phyloP scores from a whole-genome alignment of 2,329 filamentous ascomycete species.

The Raffaelea albimanens region DNA sequence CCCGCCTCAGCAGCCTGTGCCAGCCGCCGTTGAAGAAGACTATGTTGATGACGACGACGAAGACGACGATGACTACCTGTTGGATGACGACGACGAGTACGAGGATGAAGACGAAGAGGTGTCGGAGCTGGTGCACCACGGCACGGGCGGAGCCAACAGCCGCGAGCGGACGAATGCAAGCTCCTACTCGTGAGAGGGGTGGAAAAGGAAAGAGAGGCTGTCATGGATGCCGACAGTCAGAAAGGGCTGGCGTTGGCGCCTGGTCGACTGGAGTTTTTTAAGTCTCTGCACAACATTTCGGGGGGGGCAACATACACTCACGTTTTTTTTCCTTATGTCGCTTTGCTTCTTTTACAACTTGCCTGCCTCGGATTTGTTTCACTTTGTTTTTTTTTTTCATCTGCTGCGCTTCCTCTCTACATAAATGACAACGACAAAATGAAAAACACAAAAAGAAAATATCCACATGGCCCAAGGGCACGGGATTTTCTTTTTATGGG shows the following conservation, averaged over 20 bases:
- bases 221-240: too few relatives aligned
- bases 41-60: constrained; percentile 15
- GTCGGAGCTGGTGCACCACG: constrained; percentile 13
- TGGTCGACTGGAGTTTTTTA: too few relatives aligned
- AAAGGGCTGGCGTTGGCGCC: too few relatives aligned
- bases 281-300: too few relatives aligned
- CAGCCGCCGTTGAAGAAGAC: constrained; percentile 7
- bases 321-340: neutral
- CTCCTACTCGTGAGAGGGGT: neutral
- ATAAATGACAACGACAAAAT: too few relatives aligned
- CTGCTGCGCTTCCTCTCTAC: too few relatives aligned
- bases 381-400: neutral
- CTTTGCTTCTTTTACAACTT: too few relatives aligned
- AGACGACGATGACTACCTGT: constrained; percentile 4
- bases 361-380: too few relatives aligned
- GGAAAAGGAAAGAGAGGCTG: too few relatives aligned
- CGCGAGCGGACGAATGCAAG: neutral
- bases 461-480: too few relatives aligned
- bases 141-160: constrained; percentile 10
- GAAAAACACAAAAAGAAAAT: too few relatives aligned
- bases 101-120: constrained; percentile 13
- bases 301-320: neutral
- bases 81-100: constrained; percentile 4
- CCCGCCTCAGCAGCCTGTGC: too few relatives aligned
- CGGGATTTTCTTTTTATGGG: neutral